Percentiles rank a stretch among this genome's conserved stretches.
These are phyloP conservation scores for Boletus reticulatus DNA, from an alignment of 768 basidiomycete genomes.

Conservation along the genomic window DNA sequence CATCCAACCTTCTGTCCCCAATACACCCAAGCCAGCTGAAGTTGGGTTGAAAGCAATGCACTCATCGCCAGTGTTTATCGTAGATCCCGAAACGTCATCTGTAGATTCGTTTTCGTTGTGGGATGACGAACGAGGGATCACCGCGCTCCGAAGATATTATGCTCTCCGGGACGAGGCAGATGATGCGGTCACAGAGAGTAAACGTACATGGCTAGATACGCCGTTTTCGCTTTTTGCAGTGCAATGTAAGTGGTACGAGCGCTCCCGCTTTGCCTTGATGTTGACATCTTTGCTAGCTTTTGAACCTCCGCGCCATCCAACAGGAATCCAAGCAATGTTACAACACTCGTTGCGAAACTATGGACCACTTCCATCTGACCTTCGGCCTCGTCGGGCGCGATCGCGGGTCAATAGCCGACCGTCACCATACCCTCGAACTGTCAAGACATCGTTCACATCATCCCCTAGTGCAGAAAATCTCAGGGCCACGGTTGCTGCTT, in stretches of 20 bases:
- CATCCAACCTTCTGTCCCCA: slow-evolving; percentile 24
- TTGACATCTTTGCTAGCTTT: slow-evolving; percentile 48
- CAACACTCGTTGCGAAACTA: slow-evolving; percentile 71
- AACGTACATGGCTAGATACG: slow-evolving; percentile 64
- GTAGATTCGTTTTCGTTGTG: slow-evolving; percentile 47
- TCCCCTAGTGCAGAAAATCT: slow-evolving; percentile 36
- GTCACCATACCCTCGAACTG: slow-evolving; percentile 66
- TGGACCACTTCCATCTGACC: slow-evolving; percentile 70
- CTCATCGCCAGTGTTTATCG: slow-evolving; percentile 48
- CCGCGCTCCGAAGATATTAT: slow-evolving; percentile 63
- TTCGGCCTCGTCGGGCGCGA: slow-evolving; percentile 58
- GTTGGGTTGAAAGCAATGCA: slow-evolving; percentile 25
- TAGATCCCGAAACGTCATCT: slow-evolving; percentile 54
- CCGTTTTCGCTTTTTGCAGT: slow-evolving; percentile 70
- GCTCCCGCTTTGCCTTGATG: neutral
- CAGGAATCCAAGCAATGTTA: slow-evolving; percentile 69
- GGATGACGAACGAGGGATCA: slow-evolving; percentile 70
- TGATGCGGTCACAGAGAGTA: slow-evolving; percentile 63
- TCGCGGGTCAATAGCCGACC: slow-evolving; percentile 70
- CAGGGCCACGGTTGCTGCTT: slow-evolving; percentile 22
- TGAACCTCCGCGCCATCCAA: slow-evolving; percentile 60
- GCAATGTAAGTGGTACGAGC: slow-evolving; percentile 54
- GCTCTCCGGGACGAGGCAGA: slow-evolving; percentile 69
- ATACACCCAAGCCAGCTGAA: slow-evolving; percentile 22
- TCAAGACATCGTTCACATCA: slow-evolving; percentile 44